Evolutionary conservation across 768 basidiomycete genomes (phyloP), one percentile per base, ranked within the genome.

Genomic region (Lactarius sanguifluus): DNA sequence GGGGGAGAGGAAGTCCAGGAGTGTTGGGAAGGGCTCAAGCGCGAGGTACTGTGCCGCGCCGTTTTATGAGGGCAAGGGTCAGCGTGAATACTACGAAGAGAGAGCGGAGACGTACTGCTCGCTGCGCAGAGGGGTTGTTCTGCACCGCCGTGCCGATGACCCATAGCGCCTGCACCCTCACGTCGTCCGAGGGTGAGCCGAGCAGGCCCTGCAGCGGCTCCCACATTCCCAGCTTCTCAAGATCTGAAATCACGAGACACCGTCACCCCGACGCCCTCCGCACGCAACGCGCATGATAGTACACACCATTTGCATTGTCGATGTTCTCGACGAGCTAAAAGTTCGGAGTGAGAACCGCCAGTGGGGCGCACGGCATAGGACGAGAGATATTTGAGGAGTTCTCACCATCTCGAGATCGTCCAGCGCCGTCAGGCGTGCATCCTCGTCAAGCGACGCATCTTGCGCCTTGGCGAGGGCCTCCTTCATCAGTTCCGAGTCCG

Each of bases 61-160:
- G 38, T 38, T 36, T 36, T 36, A 12, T 36, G 34, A 36, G 34
- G 34, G 36, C 38, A 13, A 38, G 36, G 36, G 12, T 38, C 36
- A 38, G 38, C 10, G 41, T 18, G n/a, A 9, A 9, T 8, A 36
- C 13, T 40, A 40, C 15, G 15, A 15, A 40, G 38, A 16, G n/a
- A 7, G 7, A 45, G 40, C 15, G 5, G 20, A 59, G 16, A 81
- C 86, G 69, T 71, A 92, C 91, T 4, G 86, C 84, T 62, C 83
- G 80, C 70, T 96, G 94, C 0, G 94, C 92, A 10, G 86, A 79
- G 0, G 93, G 92, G 69, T 96, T 96, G 72, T 96, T 96, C 75
- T 95, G 93, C 6, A 95, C 73, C 0, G 94, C 92, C 0, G 94
- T 96, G 7, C 94, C 94, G 30, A 92, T 82, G 0, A 95, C 86